Conservation (phyloP, 495 filamentous ascomycete species). For the Hypoxylon rickii region DNA sequence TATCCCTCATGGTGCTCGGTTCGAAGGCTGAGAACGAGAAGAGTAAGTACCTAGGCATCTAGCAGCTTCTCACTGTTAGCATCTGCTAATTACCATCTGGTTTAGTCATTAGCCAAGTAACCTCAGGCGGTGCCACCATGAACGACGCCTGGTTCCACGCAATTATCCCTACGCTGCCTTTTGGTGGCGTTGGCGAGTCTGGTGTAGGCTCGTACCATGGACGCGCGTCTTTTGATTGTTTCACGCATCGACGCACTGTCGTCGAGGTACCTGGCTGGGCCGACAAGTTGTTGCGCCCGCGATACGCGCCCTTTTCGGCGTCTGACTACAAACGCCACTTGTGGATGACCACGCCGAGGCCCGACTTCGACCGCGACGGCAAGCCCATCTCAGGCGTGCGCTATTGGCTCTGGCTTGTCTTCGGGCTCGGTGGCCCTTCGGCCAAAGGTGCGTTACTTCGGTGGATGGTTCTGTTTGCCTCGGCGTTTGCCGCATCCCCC, state of each 20-base stretch:
- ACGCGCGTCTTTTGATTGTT: constrained; percentile 80
- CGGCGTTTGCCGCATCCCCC: constrained; percentile 26
- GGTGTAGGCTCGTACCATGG: constrained; percentile 86
- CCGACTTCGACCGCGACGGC: constrained; percentile 85
- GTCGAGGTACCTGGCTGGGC: constrained; percentile 80
- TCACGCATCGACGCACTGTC: constrained; percentile 77
- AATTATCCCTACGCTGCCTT: constrained; percentile 73
- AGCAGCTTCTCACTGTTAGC: background rate
- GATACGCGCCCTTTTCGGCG: constrained; percentile 77
- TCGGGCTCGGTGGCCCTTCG: constrained; percentile 50
- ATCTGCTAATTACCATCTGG: constrained; percentile 1
- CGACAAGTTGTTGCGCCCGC: constrained; percentile 70
- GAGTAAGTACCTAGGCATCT: constrained; percentile 45
- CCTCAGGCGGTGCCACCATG: constrained; percentile 76
- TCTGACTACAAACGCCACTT: constrained; percentile 59
- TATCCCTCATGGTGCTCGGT: constrained; percentile 85
- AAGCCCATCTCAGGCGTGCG: constrained; percentile 52
- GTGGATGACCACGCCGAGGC: constrained; percentile 60
- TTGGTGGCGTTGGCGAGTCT: constrained; percentile 88
- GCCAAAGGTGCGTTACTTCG: constrained; percentile 54
- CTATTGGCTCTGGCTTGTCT: constrained; percentile 53
- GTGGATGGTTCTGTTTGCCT: constrained; percentile 49
- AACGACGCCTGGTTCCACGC: constrained; percentile 87
- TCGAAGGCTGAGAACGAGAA: constrained; percentile 71
- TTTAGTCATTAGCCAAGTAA: constrained; percentile 63